A percentile compares a stretch with the other conserved stretches of the same genome.
Conservation (phyloP, 768 basidiomycete species). For the Dioszegia aurantiaca region DNA sequence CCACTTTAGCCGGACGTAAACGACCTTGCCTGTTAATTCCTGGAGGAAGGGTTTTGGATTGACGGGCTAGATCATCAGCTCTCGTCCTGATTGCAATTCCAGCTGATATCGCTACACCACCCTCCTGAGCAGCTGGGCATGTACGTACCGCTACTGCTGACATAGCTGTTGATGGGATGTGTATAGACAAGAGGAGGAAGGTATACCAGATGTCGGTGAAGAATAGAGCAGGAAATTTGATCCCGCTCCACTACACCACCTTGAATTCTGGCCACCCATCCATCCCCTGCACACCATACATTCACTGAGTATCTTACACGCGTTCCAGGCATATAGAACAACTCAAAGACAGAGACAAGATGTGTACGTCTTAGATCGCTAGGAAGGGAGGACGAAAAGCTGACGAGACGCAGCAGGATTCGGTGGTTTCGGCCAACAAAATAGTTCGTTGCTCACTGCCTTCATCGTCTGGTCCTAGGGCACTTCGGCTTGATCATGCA, state of each 20-base stretch:
- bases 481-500: no score
- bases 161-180: constrained; percentile 19
- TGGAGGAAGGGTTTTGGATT: constrained; percentile 99
- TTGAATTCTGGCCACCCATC: background rate
- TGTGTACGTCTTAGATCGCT: constrained; percentile 21
- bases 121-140: background rate
- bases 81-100: background rate
- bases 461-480: no score
- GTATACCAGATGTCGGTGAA: background rate
- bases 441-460: constrained; percentile 19
- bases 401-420: constrained; percentile 34
- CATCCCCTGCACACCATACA: background rate
- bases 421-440: constrained; percentile 39
- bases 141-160: constrained; percentile 37
- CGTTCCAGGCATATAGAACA: background rate
- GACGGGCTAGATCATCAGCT: constrained; percentile 60
- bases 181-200: constrained; percentile 4
- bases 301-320: background rate
- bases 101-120: background rate
- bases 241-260: background rate
- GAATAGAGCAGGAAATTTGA: constrained; percentile 7
- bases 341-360: background rate
- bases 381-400: background rate
- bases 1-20: constrained; percentile 96
- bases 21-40: constrained; percentile 95